Conservation (phyloP, 2,329 filamentous ascomycete species). For the Talaromyces sp. region DNA sequence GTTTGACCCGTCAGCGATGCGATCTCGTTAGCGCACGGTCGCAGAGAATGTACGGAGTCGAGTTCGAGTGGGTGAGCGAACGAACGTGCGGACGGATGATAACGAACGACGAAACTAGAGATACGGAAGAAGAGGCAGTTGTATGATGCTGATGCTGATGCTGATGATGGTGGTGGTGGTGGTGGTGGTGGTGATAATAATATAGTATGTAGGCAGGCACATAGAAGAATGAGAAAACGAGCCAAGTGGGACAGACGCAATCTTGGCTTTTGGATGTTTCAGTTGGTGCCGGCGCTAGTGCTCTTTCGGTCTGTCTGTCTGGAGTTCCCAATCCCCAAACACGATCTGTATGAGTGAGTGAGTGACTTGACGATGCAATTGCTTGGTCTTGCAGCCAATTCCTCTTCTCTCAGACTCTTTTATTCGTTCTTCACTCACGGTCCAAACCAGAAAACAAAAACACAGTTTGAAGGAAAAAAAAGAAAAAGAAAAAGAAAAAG, state of each 20-base stretch:
- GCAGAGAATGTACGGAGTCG: not conserved
- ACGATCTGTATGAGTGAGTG: too few relatives aligned
- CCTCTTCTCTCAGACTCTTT: too few relatives aligned
- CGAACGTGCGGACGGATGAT: not conserved
- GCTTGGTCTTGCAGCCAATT: too few relatives aligned
- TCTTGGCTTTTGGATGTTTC: conserved; percentile 3
- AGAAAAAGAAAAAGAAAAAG: not conserved
- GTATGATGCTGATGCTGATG: too few relatives aligned
- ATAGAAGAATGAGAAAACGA: not conserved
- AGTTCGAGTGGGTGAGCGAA: not conserved
- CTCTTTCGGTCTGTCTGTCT: too few relatives aligned
- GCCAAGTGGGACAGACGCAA: conserved; percentile 1
- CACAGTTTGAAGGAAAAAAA: not conserved
- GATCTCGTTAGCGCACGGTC: not conserved
- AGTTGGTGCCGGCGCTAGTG: not conserved
- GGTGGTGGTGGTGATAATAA: not conserved
- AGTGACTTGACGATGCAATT: too few relatives aligned
- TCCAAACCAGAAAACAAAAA: too few relatives aligned
- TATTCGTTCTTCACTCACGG: too few relatives aligned
- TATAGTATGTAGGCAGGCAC: not conserved
- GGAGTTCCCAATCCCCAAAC: too few relatives aligned
- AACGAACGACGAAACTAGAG: not conserved
- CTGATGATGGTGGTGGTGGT: too few relatives aligned
- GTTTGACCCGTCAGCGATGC: not conserved
- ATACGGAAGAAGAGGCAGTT: too few relatives aligned